Percentiles rank a stretch among this genome's conserved stretches.
phyloP scores from a whole-genome alignment of 2,329 filamentous ascomycete genomes.

The Cladosporium velox region DNA sequence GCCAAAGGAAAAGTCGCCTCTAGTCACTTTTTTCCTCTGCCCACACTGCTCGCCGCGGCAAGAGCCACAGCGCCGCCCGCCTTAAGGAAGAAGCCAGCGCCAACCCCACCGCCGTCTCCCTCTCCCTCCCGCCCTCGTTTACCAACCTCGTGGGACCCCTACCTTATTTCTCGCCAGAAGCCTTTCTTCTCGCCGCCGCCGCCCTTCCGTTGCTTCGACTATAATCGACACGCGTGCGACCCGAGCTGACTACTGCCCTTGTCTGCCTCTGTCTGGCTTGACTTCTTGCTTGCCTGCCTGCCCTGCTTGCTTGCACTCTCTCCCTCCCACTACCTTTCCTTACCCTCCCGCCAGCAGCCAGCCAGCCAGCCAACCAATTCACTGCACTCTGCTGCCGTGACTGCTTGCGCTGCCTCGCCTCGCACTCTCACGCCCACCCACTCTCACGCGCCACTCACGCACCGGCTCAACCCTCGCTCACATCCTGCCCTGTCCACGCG shows the following conservation, averaged over 20 bases:
- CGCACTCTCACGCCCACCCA: background rate
- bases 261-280: background rate
- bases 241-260: background rate
- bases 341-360: background rate
- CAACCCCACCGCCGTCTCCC: conserved; percentile 20
- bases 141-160: conserved; percentile 18
- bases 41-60: conserved; percentile 1
- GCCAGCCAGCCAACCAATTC: background rate
- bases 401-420: conserved; percentile 4
- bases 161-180: conserved; percentile 1
- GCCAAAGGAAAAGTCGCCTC: background rate
- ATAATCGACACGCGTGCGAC: conserved; percentile 7
- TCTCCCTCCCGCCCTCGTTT: conserved; percentile 20
- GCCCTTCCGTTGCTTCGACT: background rate
- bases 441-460: background rate
- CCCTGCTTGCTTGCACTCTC: background rate
- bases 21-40: background rate
- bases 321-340: background rate
- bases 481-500: background rate
- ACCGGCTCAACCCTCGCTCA: background rate
- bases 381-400: background rate
- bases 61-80: conserved; percentile 10
- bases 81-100: conserved; percentile 19
- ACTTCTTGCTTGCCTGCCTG: background rate
- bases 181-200: conserved; percentile 7